phyloP scores from a whole-genome alignment of 2,329 filamentous ascomycete genomes.

The Phaeophleospora eucalypticola region DNA sequence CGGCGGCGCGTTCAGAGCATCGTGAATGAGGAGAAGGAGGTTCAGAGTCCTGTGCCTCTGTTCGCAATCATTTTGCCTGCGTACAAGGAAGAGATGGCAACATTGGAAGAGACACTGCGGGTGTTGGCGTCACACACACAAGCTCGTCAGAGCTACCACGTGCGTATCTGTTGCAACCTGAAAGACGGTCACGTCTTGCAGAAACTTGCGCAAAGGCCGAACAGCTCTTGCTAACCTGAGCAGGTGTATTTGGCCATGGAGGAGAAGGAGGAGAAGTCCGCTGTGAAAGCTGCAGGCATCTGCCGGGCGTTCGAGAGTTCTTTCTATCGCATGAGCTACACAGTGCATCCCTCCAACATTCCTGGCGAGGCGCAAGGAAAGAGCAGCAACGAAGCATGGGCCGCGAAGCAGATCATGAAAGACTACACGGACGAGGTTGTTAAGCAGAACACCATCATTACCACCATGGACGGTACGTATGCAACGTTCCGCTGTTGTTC shows the following conservation, averaged over 20 bases:
- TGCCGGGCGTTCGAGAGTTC: slow-evolving; percentile 60
- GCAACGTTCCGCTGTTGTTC: not conserved
- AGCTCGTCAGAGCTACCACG: slow-evolving; percentile 63
- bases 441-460: slow-evolving; percentile 62
- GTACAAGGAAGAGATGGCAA: slow-evolving; percentile 69
- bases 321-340: slow-evolving; percentile 64
- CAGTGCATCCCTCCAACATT: slow-evolving; percentile 62
- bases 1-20: slow-evolving; percentile 18
- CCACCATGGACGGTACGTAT: slow-evolving; percentile 66
- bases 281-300: slow-evolving; percentile 59
- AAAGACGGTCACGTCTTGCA: not conserved
- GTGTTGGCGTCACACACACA: slow-evolving; percentile 65
- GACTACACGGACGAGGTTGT: slow-evolving; percentile 50
- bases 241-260: slow-evolving; percentile 73
- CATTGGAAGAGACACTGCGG: slow-evolving; percentile 63
- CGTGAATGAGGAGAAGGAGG: slow-evolving; percentile 18
- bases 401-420: slow-evolving; percentile 61
- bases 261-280: slow-evolving; percentile 58
- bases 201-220: slow-evolving; percentile 1
- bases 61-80: slow-evolving; percentile 68
- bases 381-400: slow-evolving; percentile 70
- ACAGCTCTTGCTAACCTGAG: not conserved
- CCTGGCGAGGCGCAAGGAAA: slow-evolving; percentile 68
- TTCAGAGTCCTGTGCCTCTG: slow-evolving; percentile 36
- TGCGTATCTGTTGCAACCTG: slow-evolving; percentile 42